Percentiles rank a stretch among this genome's conserved stretches.
These are phyloP conservation scores for Gorgonomyces haynaldii DNA, from an alignment of 192 early-diverging fungal genomes.

Conservation along the genomic window DNA sequence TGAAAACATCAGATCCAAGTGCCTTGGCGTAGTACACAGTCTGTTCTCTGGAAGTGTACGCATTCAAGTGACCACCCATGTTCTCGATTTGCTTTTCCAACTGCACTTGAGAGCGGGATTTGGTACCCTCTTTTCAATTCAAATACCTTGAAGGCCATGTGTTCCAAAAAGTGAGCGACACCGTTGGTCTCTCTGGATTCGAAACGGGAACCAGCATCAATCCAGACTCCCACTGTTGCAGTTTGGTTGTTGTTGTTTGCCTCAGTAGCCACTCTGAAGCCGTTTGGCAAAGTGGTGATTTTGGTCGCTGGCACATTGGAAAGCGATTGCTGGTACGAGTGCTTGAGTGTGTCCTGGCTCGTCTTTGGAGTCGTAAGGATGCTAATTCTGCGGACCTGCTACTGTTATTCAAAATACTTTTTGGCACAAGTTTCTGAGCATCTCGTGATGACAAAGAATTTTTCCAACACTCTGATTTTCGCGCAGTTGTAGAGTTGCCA, in stretches of 20 bases:
- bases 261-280: conserved; percentile 46
- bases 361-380: neutral
- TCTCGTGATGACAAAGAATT: too few species aligned
- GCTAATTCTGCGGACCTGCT: too few species aligned
- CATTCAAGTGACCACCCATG: conserved; percentile 96
- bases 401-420: too few species aligned
- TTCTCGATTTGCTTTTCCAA: conserved; percentile 94
- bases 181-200: conserved; percentile 74
- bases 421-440: too few species aligned
- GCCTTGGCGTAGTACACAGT: conserved; percentile 97
- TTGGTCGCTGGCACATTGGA: conserved; percentile 35
- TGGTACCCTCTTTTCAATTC: conserved; percentile 58
- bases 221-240: conserved; percentile 52
- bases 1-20: conserved; percentile 71
- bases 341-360: conserved; percentile 10
- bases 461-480: too few species aligned
- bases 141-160: conserved; percentile 95
- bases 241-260: conserved; percentile 46
- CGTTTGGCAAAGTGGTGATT: conserved; percentile 39
- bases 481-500: too few species aligned
- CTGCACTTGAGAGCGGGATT: conserved; percentile 71
- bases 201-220: conserved; percentile 47
- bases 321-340: conserved; percentile 34
- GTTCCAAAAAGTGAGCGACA: conserved; percentile 94
- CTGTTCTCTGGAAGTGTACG: conserved; percentile 98